These are phyloP conservation scores for Colletotrichum agaves DNA, from an alignment of 2,329 filamentous ascomycete species.

Conservation along the genomic window DNA sequence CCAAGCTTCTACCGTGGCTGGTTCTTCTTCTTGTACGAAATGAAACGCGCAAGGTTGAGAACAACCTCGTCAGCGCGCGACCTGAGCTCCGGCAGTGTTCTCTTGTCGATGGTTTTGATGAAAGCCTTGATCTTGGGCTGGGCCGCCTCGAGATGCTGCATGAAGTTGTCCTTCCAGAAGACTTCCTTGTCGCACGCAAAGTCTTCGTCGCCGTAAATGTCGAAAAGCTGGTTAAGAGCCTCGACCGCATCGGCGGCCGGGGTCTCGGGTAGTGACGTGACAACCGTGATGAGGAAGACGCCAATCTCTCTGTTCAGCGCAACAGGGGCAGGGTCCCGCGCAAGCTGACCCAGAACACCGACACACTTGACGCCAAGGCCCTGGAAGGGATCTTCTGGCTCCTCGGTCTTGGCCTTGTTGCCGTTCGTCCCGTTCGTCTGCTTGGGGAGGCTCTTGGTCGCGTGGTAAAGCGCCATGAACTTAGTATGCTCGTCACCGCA, in stretches of 20 bases:
- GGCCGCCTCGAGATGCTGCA: constrained; percentile 66
- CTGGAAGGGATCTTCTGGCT: constrained; percentile 67
- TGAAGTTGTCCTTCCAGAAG: constrained; percentile 71
- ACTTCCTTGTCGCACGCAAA: constrained; percentile 68
- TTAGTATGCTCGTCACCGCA: constrained; percentile 66
- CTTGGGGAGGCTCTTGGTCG: constrained; percentile 55
- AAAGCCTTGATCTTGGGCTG: constrained; percentile 65
- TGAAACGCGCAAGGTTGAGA: constrained; percentile 70
- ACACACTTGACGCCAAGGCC: constrained; percentile 73
- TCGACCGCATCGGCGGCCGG: constrained; percentile 70
- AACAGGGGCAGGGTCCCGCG: constrained; percentile 63
- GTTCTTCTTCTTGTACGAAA: constrained; percentile 73
- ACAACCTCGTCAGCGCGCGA: constrained; percentile 68
- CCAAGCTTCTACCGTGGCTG: constrained; percentile 42
- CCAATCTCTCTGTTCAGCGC: constrained; percentile 71
- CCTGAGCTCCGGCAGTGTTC: constrained; percentile 65
- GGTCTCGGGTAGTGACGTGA: constrained; percentile 62
- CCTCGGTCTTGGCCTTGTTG: constrained; percentile 39
- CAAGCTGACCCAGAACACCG: constrained; percentile 73
- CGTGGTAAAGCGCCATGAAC: constrained; percentile 74
- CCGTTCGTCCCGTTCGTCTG: neutral
- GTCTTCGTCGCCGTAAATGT: constrained; percentile 73
- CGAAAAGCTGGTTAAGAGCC: constrained; percentile 73
- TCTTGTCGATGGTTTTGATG: constrained; percentile 71
- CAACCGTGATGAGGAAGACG: constrained; percentile 68